Percentiles rank a stretch among this genome's conserved stretches.
These are phyloP conservation scores for Helotiales sp. DNA, from an alignment of 2,329 filamentous ascomycete species.

Conservation along the genomic window DNA sequence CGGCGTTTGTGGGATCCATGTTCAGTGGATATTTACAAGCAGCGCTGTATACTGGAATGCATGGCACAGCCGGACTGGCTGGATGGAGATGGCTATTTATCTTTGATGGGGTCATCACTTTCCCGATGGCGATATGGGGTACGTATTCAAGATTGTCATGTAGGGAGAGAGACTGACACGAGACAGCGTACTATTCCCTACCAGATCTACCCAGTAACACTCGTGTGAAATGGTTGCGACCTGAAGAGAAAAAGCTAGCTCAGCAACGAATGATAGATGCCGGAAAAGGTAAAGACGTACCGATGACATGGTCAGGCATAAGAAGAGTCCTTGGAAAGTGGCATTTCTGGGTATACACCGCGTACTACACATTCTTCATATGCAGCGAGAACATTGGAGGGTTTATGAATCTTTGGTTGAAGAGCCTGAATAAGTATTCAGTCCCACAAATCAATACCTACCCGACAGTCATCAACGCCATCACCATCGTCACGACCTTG, in stretches of 20 bases:
- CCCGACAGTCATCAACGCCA: constrained; percentile 31
- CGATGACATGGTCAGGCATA: constrained; percentile 27
- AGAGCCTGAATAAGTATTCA: constrained; percentile 27
- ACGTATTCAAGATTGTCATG: background rate
- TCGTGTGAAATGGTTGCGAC: constrained; percentile 20
- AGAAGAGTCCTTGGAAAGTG: constrained; percentile 34
- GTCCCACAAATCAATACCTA: constrained; percentile 36
- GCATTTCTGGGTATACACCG: constrained; percentile 37
- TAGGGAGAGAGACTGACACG: background rate
- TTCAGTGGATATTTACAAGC: constrained; percentile 45
- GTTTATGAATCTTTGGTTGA: constrained; percentile 32
- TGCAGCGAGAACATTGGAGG: constrained; percentile 28
- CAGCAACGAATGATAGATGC: constrained; percentile 19
- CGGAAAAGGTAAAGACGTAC: constrained; percentile 21
- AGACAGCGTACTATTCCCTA: background rate
- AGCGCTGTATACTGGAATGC: constrained; percentile 40
- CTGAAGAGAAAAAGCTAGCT: constrained; percentile 17
- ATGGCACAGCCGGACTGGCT: constrained; percentile 37
- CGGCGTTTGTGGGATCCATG: constrained; percentile 39
- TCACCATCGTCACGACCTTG: constrained; percentile 11
- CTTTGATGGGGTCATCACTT: constrained; percentile 33
- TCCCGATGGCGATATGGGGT: constrained; percentile 33
- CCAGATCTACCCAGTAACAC: constrained; percentile 24
- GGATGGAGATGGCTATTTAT: constrained; percentile 48
- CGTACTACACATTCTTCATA: constrained; percentile 34